Conservation (phyloP, 202 grass and related monocot species). For the Dendrocalamus latiflorus region DNA sequence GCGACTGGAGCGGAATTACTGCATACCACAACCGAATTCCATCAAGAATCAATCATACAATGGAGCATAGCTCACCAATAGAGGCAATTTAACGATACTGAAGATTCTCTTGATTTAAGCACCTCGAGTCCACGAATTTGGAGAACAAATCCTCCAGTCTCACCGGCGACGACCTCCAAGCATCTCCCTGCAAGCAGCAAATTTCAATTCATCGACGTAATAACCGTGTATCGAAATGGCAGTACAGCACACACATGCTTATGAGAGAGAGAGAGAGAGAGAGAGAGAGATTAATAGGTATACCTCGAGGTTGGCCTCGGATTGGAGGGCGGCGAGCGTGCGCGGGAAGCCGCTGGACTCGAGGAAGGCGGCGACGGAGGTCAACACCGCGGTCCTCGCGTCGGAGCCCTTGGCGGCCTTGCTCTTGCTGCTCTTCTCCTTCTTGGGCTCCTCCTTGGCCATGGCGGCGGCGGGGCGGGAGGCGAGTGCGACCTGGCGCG, state of each 20-base stretch:
- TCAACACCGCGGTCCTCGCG: constrained; percentile 12
- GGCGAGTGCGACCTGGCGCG: constrained; percentile 45
- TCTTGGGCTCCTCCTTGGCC: constrained; percentile 49
- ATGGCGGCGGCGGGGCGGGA: constrained; percentile 19
- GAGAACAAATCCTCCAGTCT: too few relatives aligned
- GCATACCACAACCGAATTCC: background rate
- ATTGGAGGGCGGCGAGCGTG: constrained; percentile 51
- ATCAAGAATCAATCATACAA: background rate
- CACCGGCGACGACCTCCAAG: too few relatives aligned
- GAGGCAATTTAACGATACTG: too few relatives aligned
- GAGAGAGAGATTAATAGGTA: too few relatives aligned
- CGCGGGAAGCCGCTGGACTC: constrained; percentile 53
- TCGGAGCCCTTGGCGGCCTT: constrained; percentile 24
- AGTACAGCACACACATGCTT: background rate
- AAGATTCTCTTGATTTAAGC: too few relatives aligned
- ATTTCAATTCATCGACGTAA: background rate
- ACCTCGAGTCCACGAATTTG: too few relatives aligned
- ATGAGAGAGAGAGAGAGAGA: background rate
- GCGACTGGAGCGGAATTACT: background rate
- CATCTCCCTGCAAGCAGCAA: constrained; percentile 33
- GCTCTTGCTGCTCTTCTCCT: constrained; percentile 49
- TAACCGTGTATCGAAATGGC: background rate
- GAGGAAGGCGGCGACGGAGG: constrained; percentile 69
- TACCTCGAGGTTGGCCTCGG: constrained; percentile 75
- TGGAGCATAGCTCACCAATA: too few relatives aligned